phyloP scores from a whole-genome alignment of 108 stramenopile species.

The Conticribra guillardii region DNA sequence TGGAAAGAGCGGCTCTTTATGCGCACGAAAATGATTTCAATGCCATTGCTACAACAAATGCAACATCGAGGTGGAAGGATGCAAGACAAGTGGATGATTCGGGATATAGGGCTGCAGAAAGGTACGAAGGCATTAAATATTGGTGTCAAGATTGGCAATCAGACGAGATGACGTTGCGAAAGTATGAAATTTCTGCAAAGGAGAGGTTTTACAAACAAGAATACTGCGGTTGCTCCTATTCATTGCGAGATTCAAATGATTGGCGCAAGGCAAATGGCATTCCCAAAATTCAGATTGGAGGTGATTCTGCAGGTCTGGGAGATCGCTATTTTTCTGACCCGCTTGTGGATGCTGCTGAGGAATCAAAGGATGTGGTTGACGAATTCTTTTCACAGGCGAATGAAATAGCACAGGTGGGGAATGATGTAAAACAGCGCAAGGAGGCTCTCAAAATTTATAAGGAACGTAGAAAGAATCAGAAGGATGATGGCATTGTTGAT shows the following conservation, averaged over 20 bases:
- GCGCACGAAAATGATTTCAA: constrained; percentile 65
- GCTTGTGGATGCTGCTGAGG: constrained; percentile 61
- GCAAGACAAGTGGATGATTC: constrained; percentile 58
- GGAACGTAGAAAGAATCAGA: constrained; percentile 53
- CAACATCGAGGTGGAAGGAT: constrained; percentile 67
- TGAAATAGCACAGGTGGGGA: constrained; percentile 49
- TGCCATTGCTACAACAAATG: constrained; percentile 68
- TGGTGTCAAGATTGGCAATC: constrained; percentile 57
- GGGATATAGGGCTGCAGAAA: constrained; percentile 47
- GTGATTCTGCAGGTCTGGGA: constrained; percentile 62
- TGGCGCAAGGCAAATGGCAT: constrained; percentile 65
- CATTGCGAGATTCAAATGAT: constrained; percentile 58
- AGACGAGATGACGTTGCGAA: constrained; percentile 62
- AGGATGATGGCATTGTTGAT: constrained; percentile 43
- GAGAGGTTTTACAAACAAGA: constrained; percentile 72
- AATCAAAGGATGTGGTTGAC: constrained; percentile 68
- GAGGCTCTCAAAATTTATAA: constrained; percentile 53
- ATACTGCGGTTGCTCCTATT: constrained; percentile 70
- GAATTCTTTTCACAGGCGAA: constrained; percentile 68
- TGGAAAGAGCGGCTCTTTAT: constrained; percentile 66
- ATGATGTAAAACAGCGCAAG: constrained; percentile 49
- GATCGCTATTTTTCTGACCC: constrained; percentile 65
- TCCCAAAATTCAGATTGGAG: constrained; percentile 54
- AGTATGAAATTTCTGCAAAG: constrained; percentile 60
- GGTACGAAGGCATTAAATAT: constrained; percentile 51